Percentiles rank a stretch among this genome's conserved stretches.
Conservation (phyloP, 1,139 yeast species). For the Candida albicans region DNA sequence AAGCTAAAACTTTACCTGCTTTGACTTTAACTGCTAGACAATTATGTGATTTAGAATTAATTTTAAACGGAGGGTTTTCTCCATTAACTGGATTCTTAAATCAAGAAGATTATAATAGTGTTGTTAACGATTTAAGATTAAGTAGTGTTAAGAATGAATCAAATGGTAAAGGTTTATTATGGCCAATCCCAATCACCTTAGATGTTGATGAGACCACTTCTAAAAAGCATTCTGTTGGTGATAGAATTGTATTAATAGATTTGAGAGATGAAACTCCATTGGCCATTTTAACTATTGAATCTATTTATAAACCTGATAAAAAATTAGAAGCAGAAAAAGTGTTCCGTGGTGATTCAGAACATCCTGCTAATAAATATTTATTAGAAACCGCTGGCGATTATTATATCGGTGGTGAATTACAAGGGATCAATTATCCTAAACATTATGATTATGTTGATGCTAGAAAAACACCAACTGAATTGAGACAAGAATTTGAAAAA, state of each 20-base stretch:
- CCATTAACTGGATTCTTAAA: constrained; percentile 86
- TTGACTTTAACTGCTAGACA: constrained; percentile 79
- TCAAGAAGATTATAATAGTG: constrained; percentile 77
- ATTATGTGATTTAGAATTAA: constrained; percentile 88
- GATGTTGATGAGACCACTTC: constrained; percentile 57
- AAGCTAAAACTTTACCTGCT: constrained; percentile 48
- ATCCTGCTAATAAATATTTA: constrained; percentile 84
- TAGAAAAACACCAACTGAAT: constrained; percentile 88
- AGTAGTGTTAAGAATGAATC: constrained; percentile 40
- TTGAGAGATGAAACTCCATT: constrained; percentile 78
- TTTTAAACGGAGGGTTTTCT: constrained; percentile 91
- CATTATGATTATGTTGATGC: constrained; percentile 89
- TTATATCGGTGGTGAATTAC: constrained; percentile 84
- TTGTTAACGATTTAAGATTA: constrained; percentile 75
- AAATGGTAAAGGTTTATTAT: constrained; percentile 63
- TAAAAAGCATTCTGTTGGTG: constrained; percentile 48
- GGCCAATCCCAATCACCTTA: constrained; percentile 92
- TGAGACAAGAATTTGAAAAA: constrained; percentile 76
- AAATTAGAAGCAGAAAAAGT: constrained; percentile 76
- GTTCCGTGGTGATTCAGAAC: constrained; percentile 96
- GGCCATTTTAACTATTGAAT: constrained; percentile 78
- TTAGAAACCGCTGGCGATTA: constrained; percentile 73
- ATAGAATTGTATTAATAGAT: constrained; percentile 74
- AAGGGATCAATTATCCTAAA: constrained; percentile 79
- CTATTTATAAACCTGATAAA: constrained; percentile 82